Evolutionary conservation across 345 rosid species (phyloP), one percentile per base, ranked within the genome.

Genomic region (Trapa incisa): DNA sequence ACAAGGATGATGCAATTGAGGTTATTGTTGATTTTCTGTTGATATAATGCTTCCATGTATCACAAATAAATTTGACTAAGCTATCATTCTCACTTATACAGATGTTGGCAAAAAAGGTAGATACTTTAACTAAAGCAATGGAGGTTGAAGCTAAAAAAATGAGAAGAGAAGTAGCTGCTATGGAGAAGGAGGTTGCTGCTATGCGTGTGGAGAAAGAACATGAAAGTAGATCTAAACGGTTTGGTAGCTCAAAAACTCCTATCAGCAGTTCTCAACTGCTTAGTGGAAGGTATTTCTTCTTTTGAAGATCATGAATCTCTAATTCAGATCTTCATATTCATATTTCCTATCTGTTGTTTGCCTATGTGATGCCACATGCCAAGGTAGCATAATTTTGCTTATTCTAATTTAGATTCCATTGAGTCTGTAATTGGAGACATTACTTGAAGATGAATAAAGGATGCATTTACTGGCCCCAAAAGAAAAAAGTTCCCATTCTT

Each of bases 131-230:
- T 61, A 94, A 91, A 78, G 97, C 99, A 68, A 94, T 94, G 99
- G 99, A 89, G 76, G 92, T 94, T 67, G 97, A 94, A 81, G 92
- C 97, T 45, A 94, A 94, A 85, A 94, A 91, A 84, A 94, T 94
- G 97, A 81, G 97, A 78, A 87, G 97, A 76, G 99, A 94, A 82
- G 99, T 94, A 70, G 92, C 97, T 69, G 87, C 85, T 9, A 94
- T 94, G 99, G 99, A 87, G 70, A 94, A 94, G 83, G 99, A 94
- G 83, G 97, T 94, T 69, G 86, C 99, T 60, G 92, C 96, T 52
- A 94, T 94, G 87, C 96, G 97, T 33, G 91, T 94, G 52, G 97
- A 89, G 42, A 94, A 87, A 78, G 92, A 86, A 39, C 96, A 88
- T 41, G 97, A 87, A 73, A 86, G 76, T 73, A 83, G 88, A 82